Evolutionary conservation across 2,329 filamentous ascomycete genomes (phyloP), one percentile per base, ranked within the genome.

Genomic region (Hypoxylon sp.): DNA sequence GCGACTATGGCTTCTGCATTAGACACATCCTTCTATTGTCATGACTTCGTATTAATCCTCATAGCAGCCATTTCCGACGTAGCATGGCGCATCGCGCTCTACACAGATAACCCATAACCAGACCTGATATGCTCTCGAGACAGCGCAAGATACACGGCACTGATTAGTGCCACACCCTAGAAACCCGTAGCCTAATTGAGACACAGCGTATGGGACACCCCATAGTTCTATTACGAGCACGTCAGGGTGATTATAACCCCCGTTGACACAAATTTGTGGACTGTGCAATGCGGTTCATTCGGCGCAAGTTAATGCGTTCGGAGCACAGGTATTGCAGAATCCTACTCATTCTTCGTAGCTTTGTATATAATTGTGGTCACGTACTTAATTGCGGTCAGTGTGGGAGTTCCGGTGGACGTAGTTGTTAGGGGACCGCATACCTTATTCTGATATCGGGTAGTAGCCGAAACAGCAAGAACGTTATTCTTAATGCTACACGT

Each of bases 401-500:
- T 48, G 26, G 87, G 91, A 74, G 84, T 64, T 73, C 14, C 24
- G 2, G 42, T 38, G 26, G 56, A 54, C 28, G 33, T 22, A 40
- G 44, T 12, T 46, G 18, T 28, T 30, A 46, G 20, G 16, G 32
- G 51, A 66, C 14, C 42, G 69, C 83, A 60, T 75, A 93, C 93
- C 88, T 99, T 99, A 80, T 92, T 91, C 82, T 93, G 96, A 79
- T 98, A 99, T 78, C 96, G 87, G n/a, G 96, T 99, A 4, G 96
- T 99, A 12, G 93, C 95, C 74, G 94, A 97, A 4, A 97, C 96
- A 32, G 96, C 96, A 69, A 99, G 84, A 24, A 98, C 92, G 68
- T 95, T 94, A 71, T 97, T 93, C 82, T 97, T 97, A 79, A 99
- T 99, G 78, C 94, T 97, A 79, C 95, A 98, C 2, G 96, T 99